Evolutionary conservation across 139 green algal genomes (phyloP), one percentile per base, ranked within the genome.

Genomic region (Marvania coccoides): DNA sequence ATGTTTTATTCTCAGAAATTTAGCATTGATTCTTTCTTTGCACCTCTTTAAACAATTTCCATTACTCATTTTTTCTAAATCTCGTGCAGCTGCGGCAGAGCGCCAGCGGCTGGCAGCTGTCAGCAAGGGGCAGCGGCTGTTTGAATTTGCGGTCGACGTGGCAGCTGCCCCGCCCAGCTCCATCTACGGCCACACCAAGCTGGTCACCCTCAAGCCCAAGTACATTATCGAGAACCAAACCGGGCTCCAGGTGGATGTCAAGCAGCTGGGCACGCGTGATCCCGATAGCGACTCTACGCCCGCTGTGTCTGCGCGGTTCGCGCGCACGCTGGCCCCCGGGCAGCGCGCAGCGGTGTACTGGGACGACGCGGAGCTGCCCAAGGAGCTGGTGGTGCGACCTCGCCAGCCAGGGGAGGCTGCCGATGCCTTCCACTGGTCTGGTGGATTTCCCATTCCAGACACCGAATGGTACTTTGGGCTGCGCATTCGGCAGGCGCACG

Each of bases 191-290:
- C 65, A 78, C 63, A 78, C 71, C 63, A 78, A 91, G 81, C 62
- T 95, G 37, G 63, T 95, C 4, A 88, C 83, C 0, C 73, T 95
- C 6, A 94, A 92, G 76, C 85, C 83, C 69, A 90, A 89, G 70
- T 95, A 87, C 76, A 81, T 95, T 23, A 76, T 93, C 37, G 80
- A 90, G 55, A 95, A 95, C 73, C 75, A 89, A 58, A 95, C 88
- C 0, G 85, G 82, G 14, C 67, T 91, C 53, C 37, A 58, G 2
- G 79, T 95, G 24, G 79, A 89, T 40, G 83, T 91, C 73, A 94
- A 95, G 76, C 88, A 95, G 76, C 67, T 77, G 37, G 79, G 79
- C 42, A 87, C 82, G 12, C 77, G 77, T 0, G 82, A 94, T 65
- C 63, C 76, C 1, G 55, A 67, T 13, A 12, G 24, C 15, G 59